phyloP scores from a whole-genome alignment of 2,329 filamentous ascomycete species.

The Aspergillus quadricinctus region DNA sequence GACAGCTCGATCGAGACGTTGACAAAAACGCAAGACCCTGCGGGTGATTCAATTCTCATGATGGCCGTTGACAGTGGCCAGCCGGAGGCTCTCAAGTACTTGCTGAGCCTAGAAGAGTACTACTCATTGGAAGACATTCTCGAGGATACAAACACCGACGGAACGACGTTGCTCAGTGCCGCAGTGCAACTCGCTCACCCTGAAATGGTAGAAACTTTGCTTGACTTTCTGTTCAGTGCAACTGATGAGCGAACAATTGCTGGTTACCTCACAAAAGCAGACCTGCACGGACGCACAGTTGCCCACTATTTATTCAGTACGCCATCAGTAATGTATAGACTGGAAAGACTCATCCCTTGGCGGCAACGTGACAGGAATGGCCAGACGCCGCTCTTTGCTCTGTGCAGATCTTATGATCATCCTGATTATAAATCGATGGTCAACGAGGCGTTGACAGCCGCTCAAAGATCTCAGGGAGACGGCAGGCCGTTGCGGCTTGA shows the following conservation, averaged over 20 bases:
- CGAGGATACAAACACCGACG: slow-evolving; percentile 82
- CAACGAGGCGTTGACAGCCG: slow-evolving; percentile 69
- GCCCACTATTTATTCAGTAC: slow-evolving; percentile 97
- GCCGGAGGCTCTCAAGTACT: slow-evolving; percentile 68
- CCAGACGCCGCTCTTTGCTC: slow-evolving; percentile 92
- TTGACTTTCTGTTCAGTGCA: slow-evolving; percentile 63
- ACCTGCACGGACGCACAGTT: slow-evolving; percentile 79
- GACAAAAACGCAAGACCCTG: slow-evolving; percentile 53
- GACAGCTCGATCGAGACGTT: slow-evolving; percentile 74
- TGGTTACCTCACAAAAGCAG: slow-evolving; percentile 69
- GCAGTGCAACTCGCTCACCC: slow-evolving; percentile 79
- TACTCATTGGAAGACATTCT: slow-evolving; percentile 69
- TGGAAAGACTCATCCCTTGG: slow-evolving; percentile 81
- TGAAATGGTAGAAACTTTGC: slow-evolving; percentile 68
- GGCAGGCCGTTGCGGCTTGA: slow-evolving; percentile 79
- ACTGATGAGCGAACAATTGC: slow-evolving; percentile 54
- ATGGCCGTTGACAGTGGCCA: slow-evolving; percentile 75
- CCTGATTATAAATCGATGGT: slow-evolving; percentile 84
- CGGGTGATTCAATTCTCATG: slow-evolving; percentile 82
- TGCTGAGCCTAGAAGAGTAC: slow-evolving; percentile 71
- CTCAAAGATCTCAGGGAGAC: slow-evolving; percentile 71
- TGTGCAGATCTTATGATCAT: slow-evolving; percentile 95
- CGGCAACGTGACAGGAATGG: slow-evolving; percentile 89
- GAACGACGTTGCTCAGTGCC: slow-evolving; percentile 82
- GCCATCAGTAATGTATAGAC: slow-evolving; percentile 69